Evolutionary conservation across 768 basidiomycete species (phyloP).

Genomic region (Lactarius evosmus): DNA sequence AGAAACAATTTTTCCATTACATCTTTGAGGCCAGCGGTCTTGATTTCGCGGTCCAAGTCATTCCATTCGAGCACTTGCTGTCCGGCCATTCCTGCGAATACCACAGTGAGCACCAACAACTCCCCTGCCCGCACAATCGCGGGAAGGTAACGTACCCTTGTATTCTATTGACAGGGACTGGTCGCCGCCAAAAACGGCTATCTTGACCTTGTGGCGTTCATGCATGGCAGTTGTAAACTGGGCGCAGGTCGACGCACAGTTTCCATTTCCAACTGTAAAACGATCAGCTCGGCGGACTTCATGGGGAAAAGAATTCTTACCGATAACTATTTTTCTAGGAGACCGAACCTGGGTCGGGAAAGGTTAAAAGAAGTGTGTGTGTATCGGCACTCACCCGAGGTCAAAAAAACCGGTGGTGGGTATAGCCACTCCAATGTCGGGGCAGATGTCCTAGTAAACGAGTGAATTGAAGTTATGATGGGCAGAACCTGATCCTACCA

Average conservation of each 20-base stretch:
- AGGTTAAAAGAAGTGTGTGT: background rate
- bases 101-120: background rate
- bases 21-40: slow-evolving; percentile 31
- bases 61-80: background rate
- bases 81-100: slow-evolving; percentile 23
- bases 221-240: slow-evolving; percentile 55
- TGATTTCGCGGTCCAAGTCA: slow-evolving; percentile 5
- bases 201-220: slow-evolving; percentile 47
- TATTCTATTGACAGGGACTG: slow-evolving; percentile 45
- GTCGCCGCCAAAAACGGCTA: slow-evolving; percentile 52
- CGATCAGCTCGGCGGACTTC: background rate
- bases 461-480: background rate
- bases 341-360: background rate
- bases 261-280: slow-evolving; percentile 24
- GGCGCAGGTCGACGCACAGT: slow-evolving; percentile 55
- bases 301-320: background rate
- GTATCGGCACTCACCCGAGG: slow-evolving; percentile 10
- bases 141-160: slow-evolving; percentile 36
- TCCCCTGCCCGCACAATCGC: background rate
- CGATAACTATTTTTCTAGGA: slow-evolving; percentile 18
- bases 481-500: slow-evolving; percentile 27
- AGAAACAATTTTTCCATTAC: slow-evolving; percentile 26
- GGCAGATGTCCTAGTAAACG: slow-evolving; percentile 35
- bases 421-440: slow-evolving; percentile 27
- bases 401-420: slow-evolving; percentile 20